Percentiles rank a stretch among this genome's conserved stretches.
Evolutionary conservation across 768 basidiomycete species (phyloP).

Genomic region (Coprinopsis marcescibilis): DNA sequence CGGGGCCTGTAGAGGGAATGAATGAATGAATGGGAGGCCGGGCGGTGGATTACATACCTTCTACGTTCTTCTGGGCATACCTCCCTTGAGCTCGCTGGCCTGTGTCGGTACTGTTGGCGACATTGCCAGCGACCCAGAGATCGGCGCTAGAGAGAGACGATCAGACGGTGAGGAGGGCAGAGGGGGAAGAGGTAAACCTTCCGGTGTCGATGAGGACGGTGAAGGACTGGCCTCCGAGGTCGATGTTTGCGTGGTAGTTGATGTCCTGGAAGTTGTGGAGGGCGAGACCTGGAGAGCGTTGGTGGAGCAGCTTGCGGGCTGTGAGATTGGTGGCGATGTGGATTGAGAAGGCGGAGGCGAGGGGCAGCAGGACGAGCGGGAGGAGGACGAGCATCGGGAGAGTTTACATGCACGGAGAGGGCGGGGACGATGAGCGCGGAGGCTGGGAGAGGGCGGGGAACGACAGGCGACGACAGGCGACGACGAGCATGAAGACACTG

Average conservation of each 20-base stretch:
- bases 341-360: not conserved
- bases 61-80: conserved; percentile 50
- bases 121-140: conserved; percentile 48
- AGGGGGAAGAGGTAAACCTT: conserved; percentile 24
- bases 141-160: conserved; percentile 44
- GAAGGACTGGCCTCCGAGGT: conserved; percentile 30
- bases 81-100: conserved; percentile 33
- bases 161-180: not conserved
- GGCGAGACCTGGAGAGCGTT: conserved; percentile 10
- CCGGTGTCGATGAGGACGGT: conserved; percentile 42
- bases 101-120: conserved; percentile 33
- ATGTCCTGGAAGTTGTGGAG: conserved; percentile 33
- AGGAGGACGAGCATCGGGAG: too few species aligned
- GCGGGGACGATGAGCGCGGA: too few species aligned
- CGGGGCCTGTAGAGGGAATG: conserved; percentile 28
- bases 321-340: conserved; percentile 1
- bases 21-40: not conserved
- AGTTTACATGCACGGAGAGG: too few species aligned
- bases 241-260: conserved; percentile 34
- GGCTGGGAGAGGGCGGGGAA: too few species aligned
- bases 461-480: too few species aligned
- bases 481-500: too few species aligned
- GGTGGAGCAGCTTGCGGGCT: too few species aligned
- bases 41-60: conserved; percentile 30
- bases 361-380: too few species aligned